Conservation (phyloP, 73 alveolate genomes). For the Paramecium sonneborni region DNA sequence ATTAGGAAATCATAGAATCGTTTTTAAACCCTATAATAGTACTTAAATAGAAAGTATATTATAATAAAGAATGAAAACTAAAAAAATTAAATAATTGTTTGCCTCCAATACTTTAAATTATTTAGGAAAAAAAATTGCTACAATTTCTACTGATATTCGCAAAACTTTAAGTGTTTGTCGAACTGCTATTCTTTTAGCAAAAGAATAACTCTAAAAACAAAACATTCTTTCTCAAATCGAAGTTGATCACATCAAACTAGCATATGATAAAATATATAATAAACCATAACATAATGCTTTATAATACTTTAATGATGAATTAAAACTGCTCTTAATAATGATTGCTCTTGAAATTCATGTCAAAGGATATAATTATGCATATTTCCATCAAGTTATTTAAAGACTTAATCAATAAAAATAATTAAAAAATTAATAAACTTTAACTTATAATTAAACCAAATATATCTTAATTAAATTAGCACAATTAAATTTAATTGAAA, state of each 20-base stretch:
- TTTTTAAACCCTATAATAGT: slow-evolving; percentile 87
- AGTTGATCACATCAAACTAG: slow-evolving; percentile 56
- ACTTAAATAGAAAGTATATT: slow-evolving; percentile 82
- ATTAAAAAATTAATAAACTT: not conserved
- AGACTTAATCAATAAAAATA: not conserved
- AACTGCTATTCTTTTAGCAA: slow-evolving; percentile 86
- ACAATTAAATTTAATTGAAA: not conserved
- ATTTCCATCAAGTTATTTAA: not conserved
- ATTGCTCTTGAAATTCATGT: slow-evolving; percentile 48
- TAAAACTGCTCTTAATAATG: not conserved
- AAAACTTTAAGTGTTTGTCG: slow-evolving; percentile 82
- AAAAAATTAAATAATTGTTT: slow-evolving; percentile 71
- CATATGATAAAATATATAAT: slow-evolving; percentile 18
- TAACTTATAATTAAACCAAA: not conserved
- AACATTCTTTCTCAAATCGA: not conserved
- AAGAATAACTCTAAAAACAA: slow-evolving; percentile 2
- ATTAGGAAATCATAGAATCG: slow-evolving; percentile 91
- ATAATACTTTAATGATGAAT: not conserved
- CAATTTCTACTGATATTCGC: slow-evolving; percentile 91
- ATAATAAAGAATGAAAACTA: slow-evolving; percentile 73
- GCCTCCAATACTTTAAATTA: slow-evolving; percentile 71
- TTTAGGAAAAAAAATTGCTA: slow-evolving; percentile 85
- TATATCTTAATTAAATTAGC: not conserved
- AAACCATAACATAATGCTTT: slow-evolving; percentile 21
- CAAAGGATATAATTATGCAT: slow-evolving; percentile 15